A percentile compares a stretch with the other conserved stretches of the same genome.
phyloP scores from a whole-genome alignment of 352 stramenopile genomes.

The Globisporangium apiculatum region DNA sequence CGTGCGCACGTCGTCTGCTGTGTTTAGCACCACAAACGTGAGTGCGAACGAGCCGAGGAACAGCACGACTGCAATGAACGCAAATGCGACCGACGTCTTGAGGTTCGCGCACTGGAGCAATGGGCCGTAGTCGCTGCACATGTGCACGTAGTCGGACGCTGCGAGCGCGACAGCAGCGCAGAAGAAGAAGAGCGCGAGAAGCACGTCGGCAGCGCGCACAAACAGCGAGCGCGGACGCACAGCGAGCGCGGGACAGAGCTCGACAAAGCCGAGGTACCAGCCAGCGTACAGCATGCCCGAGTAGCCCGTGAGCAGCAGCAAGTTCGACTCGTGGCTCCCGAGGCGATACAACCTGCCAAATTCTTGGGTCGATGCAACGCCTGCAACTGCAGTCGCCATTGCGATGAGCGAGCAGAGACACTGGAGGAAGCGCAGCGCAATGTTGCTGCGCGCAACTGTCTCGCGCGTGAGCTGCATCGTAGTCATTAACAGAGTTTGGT shows the following conservation, averaged over 20 bases:
- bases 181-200: conserved; percentile 22
- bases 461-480: conserved; percentile 18
- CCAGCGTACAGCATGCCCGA: conserved; percentile 19
- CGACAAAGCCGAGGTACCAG: conserved; percentile 20
- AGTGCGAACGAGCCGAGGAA: conserved; percentile 25
- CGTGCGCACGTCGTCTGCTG: background rate
- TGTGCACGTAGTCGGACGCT: conserved; percentile 20
- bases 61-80: conserved; percentile 23
- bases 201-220: conserved; percentile 19
- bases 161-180: conserved; percentile 19
- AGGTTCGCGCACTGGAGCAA: conserved; percentile 37
- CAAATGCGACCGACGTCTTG: conserved; percentile 23
- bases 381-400: conserved; percentile 6
- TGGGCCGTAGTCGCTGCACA: conserved; percentile 23
- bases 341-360: conserved; percentile 8
- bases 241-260: conserved; percentile 25
- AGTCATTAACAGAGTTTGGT: background rate
- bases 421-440: conserved; percentile 22
- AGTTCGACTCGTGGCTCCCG: conserved; percentile 13
- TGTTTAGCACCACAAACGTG: conserved; percentile 19
- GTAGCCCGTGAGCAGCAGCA: conserved; percentile 21
- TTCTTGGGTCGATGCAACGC: conserved; percentile 7
- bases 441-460: conserved; percentile 17
- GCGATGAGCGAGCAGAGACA: conserved; percentile 22
- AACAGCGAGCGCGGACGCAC: conserved; percentile 19